Base-by-base conservation (phyloP, 768 basidiomycete species). In the Amanita pallidorosea region DNA sequence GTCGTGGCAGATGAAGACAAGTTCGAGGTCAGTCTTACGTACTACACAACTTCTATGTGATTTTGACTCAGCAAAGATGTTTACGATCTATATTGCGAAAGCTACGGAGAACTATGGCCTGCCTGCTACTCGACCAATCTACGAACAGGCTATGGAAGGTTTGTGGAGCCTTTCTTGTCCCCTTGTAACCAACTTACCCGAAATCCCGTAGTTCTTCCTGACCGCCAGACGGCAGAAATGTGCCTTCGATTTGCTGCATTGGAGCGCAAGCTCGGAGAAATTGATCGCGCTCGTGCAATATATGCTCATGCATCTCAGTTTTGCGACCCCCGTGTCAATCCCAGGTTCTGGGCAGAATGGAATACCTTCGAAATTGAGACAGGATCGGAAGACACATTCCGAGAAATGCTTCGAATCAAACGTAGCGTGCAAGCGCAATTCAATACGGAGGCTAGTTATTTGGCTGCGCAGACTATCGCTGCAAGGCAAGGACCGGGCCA, bases 301-400 rank as follows among this genome's bases (percentile, higher is more conserved):
- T 98, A 95, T 58, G 95, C 93, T 2, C 95, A 98, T 62, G 95
- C 96, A 0, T 92, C 90, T 17, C 96, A 99, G 61, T 98, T 99
- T 77, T 99, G 95, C 65, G 95, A 98, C 63, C 95, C 95, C 11
- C 80, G 95, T 15, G 79, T 87, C 55, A 81, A 88, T 62, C 85
- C 92, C 33, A 81, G 83, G 53, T 98, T 98, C 75, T 98, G 96
- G 96, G 67, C 75, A 27, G 91, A 96, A 63, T 98, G 96, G 96
- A 93, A 98, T 65, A 74, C 74, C 46, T 99, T 98, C 70, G 96
- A 99, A 68, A 91, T 98, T 60, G 96, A 98, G 65, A 96, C 93
- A 2, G 96, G 96, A 1, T 95, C 91, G 2, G 96, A 99, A 65
- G 96, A 99, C 63, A 99, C 96, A 0, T 99, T 99, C 83, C 75